Conservation (phyloP, 2,329 filamentous ascomycete species). For the Fusarium praegraminearum region DNA sequence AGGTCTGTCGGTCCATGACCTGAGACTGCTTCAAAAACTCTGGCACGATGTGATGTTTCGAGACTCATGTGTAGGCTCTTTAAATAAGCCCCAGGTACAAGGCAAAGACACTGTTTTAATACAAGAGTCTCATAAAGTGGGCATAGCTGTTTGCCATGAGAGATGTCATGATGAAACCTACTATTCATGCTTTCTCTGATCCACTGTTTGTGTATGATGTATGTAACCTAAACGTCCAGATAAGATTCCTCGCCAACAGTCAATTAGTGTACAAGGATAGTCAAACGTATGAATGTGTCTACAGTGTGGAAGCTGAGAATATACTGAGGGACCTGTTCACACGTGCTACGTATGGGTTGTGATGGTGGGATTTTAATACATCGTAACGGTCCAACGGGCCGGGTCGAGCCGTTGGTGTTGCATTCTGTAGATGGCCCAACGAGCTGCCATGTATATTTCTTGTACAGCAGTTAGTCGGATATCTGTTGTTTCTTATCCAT, state of each 20-base stretch:
- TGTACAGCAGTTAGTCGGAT: neutral
- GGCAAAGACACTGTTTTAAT: neutral
- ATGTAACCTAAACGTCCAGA: no score
- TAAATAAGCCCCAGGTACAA: neutral
- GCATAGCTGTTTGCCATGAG: neutral
- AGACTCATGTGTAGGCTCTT: neutral
- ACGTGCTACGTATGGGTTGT: neutral
- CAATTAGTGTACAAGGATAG: neutral
- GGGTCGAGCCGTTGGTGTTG: neutral
- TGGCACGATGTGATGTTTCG: slow-evolving; percentile 5
- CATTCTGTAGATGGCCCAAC: neutral
- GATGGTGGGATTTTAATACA: neutral
- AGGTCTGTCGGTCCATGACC: slow-evolving; percentile 16
- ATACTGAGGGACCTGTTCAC: neutral
- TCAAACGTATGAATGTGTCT: neutral
- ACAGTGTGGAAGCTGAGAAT: neutral
- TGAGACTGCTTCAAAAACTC: slow-evolving; percentile 8
- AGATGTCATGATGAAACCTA: neutral
- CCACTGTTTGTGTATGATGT: neutral
- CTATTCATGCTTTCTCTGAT: neutral
- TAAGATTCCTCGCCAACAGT: neutral
- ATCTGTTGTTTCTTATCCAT: neutral
- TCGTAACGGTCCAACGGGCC: neutral
- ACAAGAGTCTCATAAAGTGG: neutral
- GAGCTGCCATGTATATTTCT: neutral